Percentiles rank a stretch among this genome's conserved stretches.
Evolutionary conservation across 108 stramenopile genomes (phyloP).

Genomic region (Nitzschia sp.): DNA sequence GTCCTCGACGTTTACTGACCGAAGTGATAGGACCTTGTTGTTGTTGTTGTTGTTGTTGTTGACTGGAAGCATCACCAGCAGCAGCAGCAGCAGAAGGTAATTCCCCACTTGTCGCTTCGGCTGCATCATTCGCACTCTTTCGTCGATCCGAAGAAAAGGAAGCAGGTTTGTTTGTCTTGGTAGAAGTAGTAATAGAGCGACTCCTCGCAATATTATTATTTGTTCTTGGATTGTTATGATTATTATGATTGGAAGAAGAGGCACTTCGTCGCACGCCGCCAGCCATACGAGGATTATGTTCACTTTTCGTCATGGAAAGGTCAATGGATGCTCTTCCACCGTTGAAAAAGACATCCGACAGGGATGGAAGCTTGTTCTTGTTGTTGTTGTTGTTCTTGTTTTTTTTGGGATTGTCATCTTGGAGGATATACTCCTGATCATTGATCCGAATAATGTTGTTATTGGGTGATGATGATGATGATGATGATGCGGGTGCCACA

Average conservation of each 20-base stretch:
- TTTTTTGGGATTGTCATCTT: neutral
- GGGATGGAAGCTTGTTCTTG: neutral
- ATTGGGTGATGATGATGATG: too few species aligned
- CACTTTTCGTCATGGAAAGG: neutral
- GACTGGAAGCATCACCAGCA: neutral
- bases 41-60: neutral
- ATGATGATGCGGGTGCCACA: too few species aligned
- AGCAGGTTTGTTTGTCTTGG: neutral
- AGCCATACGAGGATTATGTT: neutral
- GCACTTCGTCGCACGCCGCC: neutral
- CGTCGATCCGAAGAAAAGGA: neutral
- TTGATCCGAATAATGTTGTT: too few species aligned
- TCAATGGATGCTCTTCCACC: neutral
- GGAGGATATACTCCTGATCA: too few species aligned
- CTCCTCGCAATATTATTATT: neutral
- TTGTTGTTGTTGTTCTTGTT: too few species aligned
- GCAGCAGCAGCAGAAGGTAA: neutral
- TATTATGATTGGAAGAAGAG: neutral
- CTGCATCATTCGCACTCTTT: too few species aligned
- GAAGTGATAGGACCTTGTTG: neutral
- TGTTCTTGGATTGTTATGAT: neutral
- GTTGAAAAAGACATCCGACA: constrained; percentile 8
- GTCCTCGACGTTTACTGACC: neutral
- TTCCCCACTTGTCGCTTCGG: neutral
- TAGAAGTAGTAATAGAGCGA: neutral